Evolutionary conservation across 306 rosid species (phyloP).

Genomic region (Canavalia gladiata): DNA sequence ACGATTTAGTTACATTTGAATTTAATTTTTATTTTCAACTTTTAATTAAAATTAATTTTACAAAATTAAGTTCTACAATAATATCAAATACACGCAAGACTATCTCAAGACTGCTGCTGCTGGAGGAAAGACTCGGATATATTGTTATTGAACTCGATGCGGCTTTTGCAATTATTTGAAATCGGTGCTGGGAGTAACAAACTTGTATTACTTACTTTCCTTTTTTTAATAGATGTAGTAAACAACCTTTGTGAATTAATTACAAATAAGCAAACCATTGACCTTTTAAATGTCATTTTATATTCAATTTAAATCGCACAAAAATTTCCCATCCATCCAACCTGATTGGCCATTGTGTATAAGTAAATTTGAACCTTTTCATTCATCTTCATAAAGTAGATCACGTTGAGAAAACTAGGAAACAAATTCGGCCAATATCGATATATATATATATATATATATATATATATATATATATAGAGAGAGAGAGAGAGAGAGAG

Average conservation of each 20-base stretch:
- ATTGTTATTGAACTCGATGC: neutral
- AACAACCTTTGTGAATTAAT: neutral
- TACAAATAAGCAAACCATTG: neutral
- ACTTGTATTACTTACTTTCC: neutral
- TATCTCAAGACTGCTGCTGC: too few relatives aligned
- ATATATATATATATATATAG: too few relatives aligned
- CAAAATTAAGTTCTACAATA: neutral
- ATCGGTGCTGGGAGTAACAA: neutral
- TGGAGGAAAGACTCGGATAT: neutral
- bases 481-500: too few relatives aligned
- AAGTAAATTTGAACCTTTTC: too few relatives aligned
- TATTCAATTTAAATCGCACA: slow-evolving; percentile 8
- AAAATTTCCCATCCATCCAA: too few relatives aligned
- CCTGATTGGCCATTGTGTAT: too few relatives aligned
- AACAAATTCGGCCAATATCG: too few relatives aligned
- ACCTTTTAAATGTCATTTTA: neutral
- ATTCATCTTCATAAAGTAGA: too few relatives aligned
- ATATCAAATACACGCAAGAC: neutral
- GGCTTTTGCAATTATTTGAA: neutral
- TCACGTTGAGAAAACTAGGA: too few relatives aligned
- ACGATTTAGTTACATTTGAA: neutral
- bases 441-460: too few relatives aligned
- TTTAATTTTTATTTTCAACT: neutral
- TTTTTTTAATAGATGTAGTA: neutral
- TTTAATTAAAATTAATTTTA: neutral